These are phyloP conservation scores for Teunomyces barrocoloradensis DNA, from an alignment of 805 yeast genomes.

Conservation along the genomic window DNA sequence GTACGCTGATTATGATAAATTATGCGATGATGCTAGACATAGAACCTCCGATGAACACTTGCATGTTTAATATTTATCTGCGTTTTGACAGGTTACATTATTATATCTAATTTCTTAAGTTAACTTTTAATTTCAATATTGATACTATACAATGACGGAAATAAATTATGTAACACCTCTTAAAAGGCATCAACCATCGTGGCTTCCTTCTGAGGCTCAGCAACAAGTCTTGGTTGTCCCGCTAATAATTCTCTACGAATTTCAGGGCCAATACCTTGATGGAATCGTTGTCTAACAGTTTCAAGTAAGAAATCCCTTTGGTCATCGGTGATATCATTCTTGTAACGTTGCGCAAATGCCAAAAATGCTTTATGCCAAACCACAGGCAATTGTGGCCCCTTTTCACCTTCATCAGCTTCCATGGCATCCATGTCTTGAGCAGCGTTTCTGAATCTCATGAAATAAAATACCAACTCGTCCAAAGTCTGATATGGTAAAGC, in stretches of 20 bases:
- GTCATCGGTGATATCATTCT: slow-evolving; percentile 97
- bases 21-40: slow-evolving; percentile 38
- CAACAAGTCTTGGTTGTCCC: slow-evolving; percentile 63
- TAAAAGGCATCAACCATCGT: slow-evolving; percentile 40
- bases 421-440: slow-evolving; percentile 43
- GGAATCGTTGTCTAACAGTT: slow-evolving; percentile 86
- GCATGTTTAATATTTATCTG: background rate
- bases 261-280: slow-evolving; percentile 87
- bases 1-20: slow-evolving; percentile 33
- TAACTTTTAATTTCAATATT: slow-evolving; percentile 5
- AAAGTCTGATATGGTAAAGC: slow-evolving; percentile 96
- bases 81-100: background rate
- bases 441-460: slow-evolving; percentile 80
- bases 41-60: slow-evolving; percentile 25
- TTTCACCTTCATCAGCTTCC: slow-evolving; percentile 33
- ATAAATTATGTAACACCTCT: background rate
- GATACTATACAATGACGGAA: slow-evolving; percentile 8
- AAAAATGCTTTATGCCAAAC: slow-evolving; percentile 97
- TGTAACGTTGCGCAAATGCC: slow-evolving; percentile 92
- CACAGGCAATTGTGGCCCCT: slow-evolving; percentile 72
- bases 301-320: slow-evolving; percentile 93
- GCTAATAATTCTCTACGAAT: slow-evolving; percentile 90
- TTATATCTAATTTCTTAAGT: background rate
- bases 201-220: slow-evolving; percentile 28
- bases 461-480: slow-evolving; percentile 90